Base-by-base conservation (phyloP, 495 filamentous ascomycete species). In the Lindgomyces ingoldianus region DNA sequence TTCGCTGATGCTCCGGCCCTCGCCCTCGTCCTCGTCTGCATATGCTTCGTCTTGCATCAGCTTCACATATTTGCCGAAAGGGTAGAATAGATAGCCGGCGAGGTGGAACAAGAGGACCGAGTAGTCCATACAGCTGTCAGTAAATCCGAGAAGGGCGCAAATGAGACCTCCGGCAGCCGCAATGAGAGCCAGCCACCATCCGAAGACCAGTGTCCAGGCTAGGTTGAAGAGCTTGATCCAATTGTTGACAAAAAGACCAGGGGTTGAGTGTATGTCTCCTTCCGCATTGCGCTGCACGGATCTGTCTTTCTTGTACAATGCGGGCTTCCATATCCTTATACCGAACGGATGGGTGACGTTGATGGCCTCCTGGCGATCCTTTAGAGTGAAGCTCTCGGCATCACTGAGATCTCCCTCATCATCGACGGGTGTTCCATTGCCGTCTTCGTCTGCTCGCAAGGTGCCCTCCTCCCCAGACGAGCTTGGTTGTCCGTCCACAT, bases 291-390 rank as follows among this genome's bases (percentile, higher is more conserved):
- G 93, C 69, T 97, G 91, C 16, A 99, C 94, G 8, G 95, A 98
- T 60, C 94, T 86, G 68, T 87, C 87, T 74, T 99, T 99, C 80
- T 98, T 98, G 82, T 99, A 99, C 41, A 99, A 73, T 0, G 94
- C 94, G 19, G 94, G 94, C 75, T 99, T 99, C 94, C 94, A 99
- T 30, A 99, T 89, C 63, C 94, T 88, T 72, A 99, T 98, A 75
- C 94, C 94, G 68, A 99, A 99, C 0, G 94, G 94, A 79, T 99
- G 94, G 0, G 94, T 99, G 74, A 96, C 88, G 77, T 99, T 99
- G 77, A 99, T 99, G 52, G 94, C 94, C 74, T 96, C 88, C 76
- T 99, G 94, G 39, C 93, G 87, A 73, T 98, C 94, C 77, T 96
- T 95, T 58, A 90, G 78, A 39, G 87, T 90, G 74, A 89, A 90